Base-by-base conservation (phyloP, 495 filamentous ascomycete species). In the Aspergillus hancockii region DNA sequence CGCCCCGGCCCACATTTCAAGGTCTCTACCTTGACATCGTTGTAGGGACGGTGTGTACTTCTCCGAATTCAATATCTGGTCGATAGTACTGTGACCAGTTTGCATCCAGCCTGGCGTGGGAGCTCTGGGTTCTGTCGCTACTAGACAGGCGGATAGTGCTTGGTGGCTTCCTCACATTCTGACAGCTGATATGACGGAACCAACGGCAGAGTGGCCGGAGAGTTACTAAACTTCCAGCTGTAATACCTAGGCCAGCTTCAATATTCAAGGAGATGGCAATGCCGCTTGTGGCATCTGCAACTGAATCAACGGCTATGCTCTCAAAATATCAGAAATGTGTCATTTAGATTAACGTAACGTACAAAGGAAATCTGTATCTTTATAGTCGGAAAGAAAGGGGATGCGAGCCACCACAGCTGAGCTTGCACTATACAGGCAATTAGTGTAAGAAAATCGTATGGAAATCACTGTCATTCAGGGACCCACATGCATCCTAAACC, bases 201-300 rank as follows among this genome's bases (percentile, higher is more conserved):
- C 49, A n/a, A 28, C 25, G 49, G 28, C 21, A 31, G 21, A 51
- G 49, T 51, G 49, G 49, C 4, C 49, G 49, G 13, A 51, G 49
- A 28, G 49, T 51, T 18, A 51, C 49, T 31, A 51, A 31, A 18
- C 49, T 51, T 25, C 49, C 49, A 18, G 49, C 49, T 51, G 23
- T 51, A 22, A 51, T 51, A 31, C 49, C 49, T 51, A 51, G 28
- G 14, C 49, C 23, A 18, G 49, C 49, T 51, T 51, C 49, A 18
- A 51, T 31, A 51, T 51, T 51, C 12, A 22, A 51, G 4, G 49
- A 51, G 4, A 51, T 51, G 21, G 49, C 49, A 18, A 51, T 51
- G 31, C 49, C 23, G n/a, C 49, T 30, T 13, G 49, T 51, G 13
- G 49, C 23, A 51, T 51, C 49, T 51, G n/a, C 21, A 28, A 23